These are phyloP conservation scores for Cochlearia excelsa DNA, from an alignment of 345 rosid species.

Conservation along the genomic window DNA sequence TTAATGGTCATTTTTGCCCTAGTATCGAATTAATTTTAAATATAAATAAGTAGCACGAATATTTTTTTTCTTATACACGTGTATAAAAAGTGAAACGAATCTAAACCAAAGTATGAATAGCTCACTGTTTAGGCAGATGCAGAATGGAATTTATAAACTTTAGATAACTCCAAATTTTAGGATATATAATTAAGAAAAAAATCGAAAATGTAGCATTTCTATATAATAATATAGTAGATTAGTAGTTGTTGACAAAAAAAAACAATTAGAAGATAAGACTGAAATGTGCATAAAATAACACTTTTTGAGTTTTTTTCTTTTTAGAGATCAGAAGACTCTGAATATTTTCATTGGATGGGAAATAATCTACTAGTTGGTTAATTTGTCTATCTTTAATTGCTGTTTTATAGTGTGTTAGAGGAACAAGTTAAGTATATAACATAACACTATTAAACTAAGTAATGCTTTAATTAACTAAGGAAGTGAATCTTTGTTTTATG, in stretches of 20 bases:
- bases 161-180: not conserved
- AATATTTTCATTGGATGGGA: not conserved
- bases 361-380: not conserved
- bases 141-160: not conserved
- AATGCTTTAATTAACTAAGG: slow-evolving; percentile 17
- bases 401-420: slow-evolving; percentile 1
- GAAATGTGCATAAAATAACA: not conserved
- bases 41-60: slow-evolving; percentile 1
- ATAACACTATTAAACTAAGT: slow-evolving; percentile 15
- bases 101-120: slow-evolving; percentile 8
- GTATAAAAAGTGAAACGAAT: not conserved
- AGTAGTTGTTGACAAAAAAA: no score
- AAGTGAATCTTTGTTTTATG: slow-evolving; percentile 30
- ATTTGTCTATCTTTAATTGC: not conserved
- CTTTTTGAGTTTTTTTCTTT: no score
- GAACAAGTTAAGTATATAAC: slow-evolving; percentile 29
- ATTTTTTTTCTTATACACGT: not conserved
- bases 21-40: not conserved
- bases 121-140: not conserved
- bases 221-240: not conserved
- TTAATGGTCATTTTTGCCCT: not conserved
- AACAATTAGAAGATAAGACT: not conserved
- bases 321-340: not conserved
- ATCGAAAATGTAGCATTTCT: not conserved
- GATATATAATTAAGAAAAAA: no score